Conservation (phyloP, 2,329 filamentous ascomycete genomes). For the Lojkania enalia region DNA sequence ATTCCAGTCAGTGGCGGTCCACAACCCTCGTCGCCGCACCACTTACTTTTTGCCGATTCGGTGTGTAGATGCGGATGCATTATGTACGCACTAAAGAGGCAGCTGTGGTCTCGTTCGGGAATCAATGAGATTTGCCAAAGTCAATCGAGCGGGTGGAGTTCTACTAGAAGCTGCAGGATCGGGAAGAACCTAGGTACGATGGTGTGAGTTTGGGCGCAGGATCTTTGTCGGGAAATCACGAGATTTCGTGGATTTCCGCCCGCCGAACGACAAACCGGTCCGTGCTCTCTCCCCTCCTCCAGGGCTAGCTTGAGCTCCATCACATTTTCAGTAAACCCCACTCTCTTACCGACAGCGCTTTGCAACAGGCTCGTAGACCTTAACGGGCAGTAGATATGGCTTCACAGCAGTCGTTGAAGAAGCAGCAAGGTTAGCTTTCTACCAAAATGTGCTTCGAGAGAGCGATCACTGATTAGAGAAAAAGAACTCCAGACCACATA, state of each 20-base stretch:
- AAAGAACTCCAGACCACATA: slow-evolving; percentile 83
- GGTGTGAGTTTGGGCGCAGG: slow-evolving; percentile 7
- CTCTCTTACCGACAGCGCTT: no score
- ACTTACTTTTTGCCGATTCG: slow-evolving; percentile 81
- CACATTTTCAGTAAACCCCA: no score
- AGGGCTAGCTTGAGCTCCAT: no score
- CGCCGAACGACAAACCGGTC: no score
- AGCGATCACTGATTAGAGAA: background rate
- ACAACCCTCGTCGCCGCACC: background rate
- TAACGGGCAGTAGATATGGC: slow-evolving; percentile 46
- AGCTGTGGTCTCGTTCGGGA: no score
- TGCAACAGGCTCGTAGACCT: background rate
- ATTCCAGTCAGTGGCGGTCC: slow-evolving; percentile 5
- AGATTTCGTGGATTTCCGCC: slow-evolving; percentile 13
- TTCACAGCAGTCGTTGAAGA: slow-evolving; percentile 62
- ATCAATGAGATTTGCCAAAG: no score
- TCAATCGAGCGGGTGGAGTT: no score
- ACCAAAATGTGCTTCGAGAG: background rate
- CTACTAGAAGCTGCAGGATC: no score
- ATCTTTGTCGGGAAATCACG: slow-evolving; percentile 14
- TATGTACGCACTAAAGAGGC: no score
- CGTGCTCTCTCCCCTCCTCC: no score
- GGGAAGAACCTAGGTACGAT: slow-evolving; percentile 15
- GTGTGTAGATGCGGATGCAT: slow-evolving; percentile 99
- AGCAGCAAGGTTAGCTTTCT: slow-evolving; percentile 67